Conservation (phyloP, 768 basidiomycete species). For the Hortiboletus flavorubellus region DNA sequence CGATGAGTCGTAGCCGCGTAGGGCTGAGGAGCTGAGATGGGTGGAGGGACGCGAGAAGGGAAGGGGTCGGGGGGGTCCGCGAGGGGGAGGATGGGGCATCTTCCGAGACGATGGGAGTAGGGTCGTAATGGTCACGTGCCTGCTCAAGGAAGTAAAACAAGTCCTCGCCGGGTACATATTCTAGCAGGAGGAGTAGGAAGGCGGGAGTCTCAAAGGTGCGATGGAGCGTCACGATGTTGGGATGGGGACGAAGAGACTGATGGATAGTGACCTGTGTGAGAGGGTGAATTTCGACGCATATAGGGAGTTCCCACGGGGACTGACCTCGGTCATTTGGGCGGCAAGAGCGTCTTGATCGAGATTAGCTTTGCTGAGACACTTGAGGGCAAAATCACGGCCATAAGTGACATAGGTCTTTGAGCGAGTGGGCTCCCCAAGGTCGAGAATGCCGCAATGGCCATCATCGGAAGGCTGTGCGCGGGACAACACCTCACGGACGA, state of each 20-base stretch:
- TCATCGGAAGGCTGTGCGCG: slow-evolving; percentile 45
- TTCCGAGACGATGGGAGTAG: slow-evolving; percentile 32
- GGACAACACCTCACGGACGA: slow-evolving; percentile 68
- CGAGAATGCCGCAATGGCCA: slow-evolving; percentile 53
- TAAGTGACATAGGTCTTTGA: slow-evolving; percentile 45
- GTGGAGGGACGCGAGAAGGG: slow-evolving; percentile 79
- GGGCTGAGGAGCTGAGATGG: slow-evolving; percentile 80
- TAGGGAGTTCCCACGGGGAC: slow-evolving; percentile 16
- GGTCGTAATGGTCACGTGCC: slow-evolving; percentile 81
- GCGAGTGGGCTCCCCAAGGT: slow-evolving; percentile 41
- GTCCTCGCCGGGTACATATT: slow-evolving; percentile 96
- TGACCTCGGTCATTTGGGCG: slow-evolving; percentile 88
- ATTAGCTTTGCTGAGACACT: slow-evolving; percentile 93
- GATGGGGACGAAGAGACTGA: slow-evolving; percentile 84
- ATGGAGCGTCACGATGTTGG: slow-evolving; percentile 93
- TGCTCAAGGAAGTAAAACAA: slow-evolving; percentile 98
- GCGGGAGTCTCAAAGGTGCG: slow-evolving; percentile 90
- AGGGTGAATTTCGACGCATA: slow-evolving; percentile 8
- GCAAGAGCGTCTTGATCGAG: slow-evolving; percentile 83
- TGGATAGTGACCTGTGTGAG: slow-evolving; percentile 79
- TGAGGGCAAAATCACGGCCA: slow-evolving; percentile 89
- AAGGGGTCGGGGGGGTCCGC: slow-evolving; percentile 89
- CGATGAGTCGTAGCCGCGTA: slow-evolving; percentile 86
- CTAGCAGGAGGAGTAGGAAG: slow-evolving; percentile 88
- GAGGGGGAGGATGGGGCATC: slow-evolving; percentile 32